phyloP scores from a whole-genome alignment of 2,329 filamentous ascomycete genomes.

The Monilinia fructigena region DNA sequence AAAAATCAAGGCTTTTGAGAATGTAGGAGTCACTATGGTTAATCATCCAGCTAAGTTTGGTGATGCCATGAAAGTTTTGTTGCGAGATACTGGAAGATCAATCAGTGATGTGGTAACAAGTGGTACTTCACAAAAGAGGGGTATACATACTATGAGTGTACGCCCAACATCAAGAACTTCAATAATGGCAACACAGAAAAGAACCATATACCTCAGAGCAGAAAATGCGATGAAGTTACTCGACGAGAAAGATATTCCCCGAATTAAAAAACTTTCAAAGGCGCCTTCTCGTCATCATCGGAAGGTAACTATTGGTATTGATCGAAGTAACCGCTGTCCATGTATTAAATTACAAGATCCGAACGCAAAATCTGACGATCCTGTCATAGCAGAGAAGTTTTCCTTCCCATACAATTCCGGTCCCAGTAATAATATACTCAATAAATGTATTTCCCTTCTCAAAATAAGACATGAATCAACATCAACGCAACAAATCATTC shows the following conservation, averaged over 20 bases:
- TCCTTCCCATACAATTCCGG: slow-evolving; percentile 59
- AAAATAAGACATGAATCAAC: slow-evolving; percentile 15
- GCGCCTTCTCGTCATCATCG: not conserved
- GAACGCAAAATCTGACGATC: slow-evolving; percentile 43
- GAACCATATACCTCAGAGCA: slow-evolving; percentile 55
- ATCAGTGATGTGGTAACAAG: slow-evolving; percentile 41
- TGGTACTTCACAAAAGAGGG: slow-evolving; percentile 48
- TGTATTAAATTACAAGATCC: slow-evolving; percentile 57
- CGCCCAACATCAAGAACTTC: slow-evolving; percentile 21
- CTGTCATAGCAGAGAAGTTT: slow-evolving; percentile 51
- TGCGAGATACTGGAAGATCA: slow-evolving; percentile 46
- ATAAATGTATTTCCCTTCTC: slow-evolving; percentile 50
- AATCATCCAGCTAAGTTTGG: slow-evolving; percentile 77
- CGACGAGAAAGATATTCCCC: slow-evolving; percentile 38
- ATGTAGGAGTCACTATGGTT: slow-evolving; percentile 67
- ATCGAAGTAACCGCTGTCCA: slow-evolving; percentile 60
- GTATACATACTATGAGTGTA: slow-evolving; percentile 49
- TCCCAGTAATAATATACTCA: slow-evolving; percentile 46
- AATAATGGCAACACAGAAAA: slow-evolving; percentile 42
- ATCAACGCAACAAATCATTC: slow-evolving; percentile 44
- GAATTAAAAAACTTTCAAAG: slow-evolving; percentile 32
- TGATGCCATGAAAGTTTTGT: slow-evolving; percentile 60
- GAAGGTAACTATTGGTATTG: slow-evolving; percentile 58
- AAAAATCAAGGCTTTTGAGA: slow-evolving; percentile 69
- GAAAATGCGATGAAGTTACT: slow-evolving; percentile 57